A percentile compares a stretch with the other conserved stretches of the same genome.
phyloP scores from a whole-genome alignment of 2,329 filamentous ascomycete species.

The Didymella pomorum region DNA sequence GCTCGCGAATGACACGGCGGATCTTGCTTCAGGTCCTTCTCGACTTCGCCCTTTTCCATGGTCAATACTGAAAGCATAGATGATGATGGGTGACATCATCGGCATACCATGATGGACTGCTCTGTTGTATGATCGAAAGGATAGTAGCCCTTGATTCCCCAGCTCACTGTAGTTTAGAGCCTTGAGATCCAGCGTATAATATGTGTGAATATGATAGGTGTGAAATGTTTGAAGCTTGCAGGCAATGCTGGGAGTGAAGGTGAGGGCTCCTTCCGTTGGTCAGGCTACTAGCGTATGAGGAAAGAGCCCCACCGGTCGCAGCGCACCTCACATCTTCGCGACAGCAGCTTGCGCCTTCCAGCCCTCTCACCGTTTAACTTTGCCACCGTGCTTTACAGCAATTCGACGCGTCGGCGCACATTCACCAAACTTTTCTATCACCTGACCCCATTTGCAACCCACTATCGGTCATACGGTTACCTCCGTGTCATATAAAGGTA shows the following conservation, averaged over 20 bases:
- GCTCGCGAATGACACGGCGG: conserved; percentile 88
- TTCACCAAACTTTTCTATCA: conserved; percentile 21
- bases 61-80: conserved; percentile 1
- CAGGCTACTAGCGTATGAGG: conserved; percentile 30
- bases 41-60: conserved; percentile 56
- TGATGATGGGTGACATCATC: conserved; percentile 36
- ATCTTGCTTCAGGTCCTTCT: conserved; percentile 75
- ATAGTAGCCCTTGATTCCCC: background rate
- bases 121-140: background rate
- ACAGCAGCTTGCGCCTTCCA: conserved; percentile 35
- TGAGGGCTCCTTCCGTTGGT: conserved; percentile 21
- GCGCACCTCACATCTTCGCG: conserved; percentile 30
- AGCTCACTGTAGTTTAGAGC: background rate
- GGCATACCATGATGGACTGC: conserved; percentile 35
- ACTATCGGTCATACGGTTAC: conserved; percentile 28
- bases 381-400: conserved; percentile 35
- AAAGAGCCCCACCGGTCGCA: conserved; percentile 40
- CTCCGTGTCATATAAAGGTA: conserved; percentile 33
- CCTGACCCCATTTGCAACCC: conserved; percentile 21
- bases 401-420: conserved; percentile 28
- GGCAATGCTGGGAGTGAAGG: conserved; percentile 15
- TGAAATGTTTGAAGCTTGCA: background rate
- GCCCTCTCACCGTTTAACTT: conserved; percentile 29
- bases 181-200: background rate
- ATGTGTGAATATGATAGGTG: background rate